Percentiles rank a stretch among this genome's conserved stretches.
These are phyloP conservation scores for Orobanche coerulescens DNA, from an alignment of 257 asterid genomes.

Conservation along the genomic window DNA sequence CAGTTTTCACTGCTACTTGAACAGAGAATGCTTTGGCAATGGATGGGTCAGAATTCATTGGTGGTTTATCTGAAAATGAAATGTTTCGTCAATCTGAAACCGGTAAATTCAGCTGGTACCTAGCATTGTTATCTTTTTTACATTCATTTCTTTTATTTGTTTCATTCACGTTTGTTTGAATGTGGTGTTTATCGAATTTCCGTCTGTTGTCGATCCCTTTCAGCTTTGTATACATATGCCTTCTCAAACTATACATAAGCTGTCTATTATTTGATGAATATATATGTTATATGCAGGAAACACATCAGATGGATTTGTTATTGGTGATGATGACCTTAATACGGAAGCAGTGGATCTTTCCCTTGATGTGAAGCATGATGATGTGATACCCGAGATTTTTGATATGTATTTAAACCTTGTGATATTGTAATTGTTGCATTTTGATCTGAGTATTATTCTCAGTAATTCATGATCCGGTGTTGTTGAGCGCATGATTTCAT, in stretches of 20 bases:
- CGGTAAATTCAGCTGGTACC: slow-evolving; percentile 26
- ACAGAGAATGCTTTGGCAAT: slow-evolving; percentile 22
- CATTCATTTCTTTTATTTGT: not conserved
- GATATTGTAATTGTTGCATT: no score
- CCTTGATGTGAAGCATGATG: slow-evolving; percentile 29
- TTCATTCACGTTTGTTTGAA: no score
- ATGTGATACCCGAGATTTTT: slow-evolving; percentile 20
- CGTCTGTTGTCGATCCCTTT: not conserved
- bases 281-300: slow-evolving; percentile 24
- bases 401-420: no score
- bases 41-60: slow-evolving; percentile 15
- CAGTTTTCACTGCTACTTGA: slow-evolving; percentile 2
- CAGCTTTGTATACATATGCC: not conserved
- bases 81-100: slow-evolving; percentile 24
- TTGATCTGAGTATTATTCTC: no score
- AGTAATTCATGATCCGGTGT: no score
- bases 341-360: slow-evolving; percentile 61
- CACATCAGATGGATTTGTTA: slow-evolving; percentile 17
- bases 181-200: not conserved
- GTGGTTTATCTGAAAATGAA: slow-evolving; percentile 18
- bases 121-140: not conserved
- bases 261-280: slow-evolving; percentile 4
- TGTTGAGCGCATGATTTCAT: no score
- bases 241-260: not conserved
- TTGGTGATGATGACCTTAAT: slow-evolving; percentile 28